Evolutionary conservation across 441 rosid genomes (phyloP).

Genomic region (Omphalea diandra): DNA sequence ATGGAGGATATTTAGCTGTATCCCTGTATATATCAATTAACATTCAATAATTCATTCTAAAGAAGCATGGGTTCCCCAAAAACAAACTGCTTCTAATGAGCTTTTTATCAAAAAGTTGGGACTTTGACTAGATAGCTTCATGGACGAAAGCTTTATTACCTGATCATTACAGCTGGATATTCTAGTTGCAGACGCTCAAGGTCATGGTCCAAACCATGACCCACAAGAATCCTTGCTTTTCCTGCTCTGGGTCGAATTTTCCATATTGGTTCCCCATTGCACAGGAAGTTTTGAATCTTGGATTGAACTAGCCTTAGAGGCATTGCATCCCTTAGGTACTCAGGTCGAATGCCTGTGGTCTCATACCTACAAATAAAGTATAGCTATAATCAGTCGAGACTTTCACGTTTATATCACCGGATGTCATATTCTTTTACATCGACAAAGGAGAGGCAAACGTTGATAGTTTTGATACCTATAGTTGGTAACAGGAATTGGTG

Average conservation of each 20-base stretch:
- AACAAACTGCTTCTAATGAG: not conserved
- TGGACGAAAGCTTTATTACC: constrained; percentile 38
- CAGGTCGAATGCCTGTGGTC: constrained; percentile 74
- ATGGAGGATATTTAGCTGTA: constrained; percentile 76
- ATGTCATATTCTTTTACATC: too few species aligned
- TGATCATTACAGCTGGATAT: constrained; percentile 76
- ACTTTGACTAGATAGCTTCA: not conserved
- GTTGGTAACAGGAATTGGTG: constrained; percentile 64
- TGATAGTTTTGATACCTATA: constrained; percentile 39
- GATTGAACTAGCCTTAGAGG: constrained; percentile 62
- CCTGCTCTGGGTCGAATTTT: constrained; percentile 75
- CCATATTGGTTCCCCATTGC: constrained; percentile 92
- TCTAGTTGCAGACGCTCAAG: constrained; percentile 71
- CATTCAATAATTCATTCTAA: not conserved
- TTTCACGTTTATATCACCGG: too few species aligned
- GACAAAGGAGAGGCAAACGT: too few species aligned
- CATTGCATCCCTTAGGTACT: constrained; percentile 67
- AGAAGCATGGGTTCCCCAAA: not conserved
- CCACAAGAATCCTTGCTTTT: constrained; percentile 85
- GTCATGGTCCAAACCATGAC: constrained; percentile 81
- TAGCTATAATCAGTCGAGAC: not conserved
- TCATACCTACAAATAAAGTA: constrained; percentile 50
- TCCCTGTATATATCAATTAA: constrained; percentile 63
- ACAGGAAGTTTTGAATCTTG: constrained; percentile 81
- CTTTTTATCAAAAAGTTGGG: too few species aligned